These are phyloP conservation scores for Trichoderma afroharzianum DNA, from an alignment of 2,329 filamentous ascomycete species.

Conservation along the genomic window DNA sequence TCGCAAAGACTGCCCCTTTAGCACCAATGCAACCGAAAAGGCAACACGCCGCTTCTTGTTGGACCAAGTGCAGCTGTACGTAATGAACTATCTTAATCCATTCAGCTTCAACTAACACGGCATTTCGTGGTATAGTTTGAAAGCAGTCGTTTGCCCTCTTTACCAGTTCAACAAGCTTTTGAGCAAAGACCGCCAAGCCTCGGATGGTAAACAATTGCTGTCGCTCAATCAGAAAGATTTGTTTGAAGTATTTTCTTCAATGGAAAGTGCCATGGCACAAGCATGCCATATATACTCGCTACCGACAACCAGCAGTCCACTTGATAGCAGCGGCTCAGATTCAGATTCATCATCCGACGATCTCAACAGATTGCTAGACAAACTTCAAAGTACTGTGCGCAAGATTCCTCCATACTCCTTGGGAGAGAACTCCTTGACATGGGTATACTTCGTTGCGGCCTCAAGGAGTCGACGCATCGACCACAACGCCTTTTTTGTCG, in stretches of 20 bases:
- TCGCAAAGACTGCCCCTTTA: not conserved
- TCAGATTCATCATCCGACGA: not conserved
- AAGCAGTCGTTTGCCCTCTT: slow-evolving; percentile 4
- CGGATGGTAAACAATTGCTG: not conserved
- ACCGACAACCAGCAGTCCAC: not conserved
- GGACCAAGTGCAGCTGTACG: not conserved
- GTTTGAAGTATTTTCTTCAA: not conserved
- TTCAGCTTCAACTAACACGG: not conserved
- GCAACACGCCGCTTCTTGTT: not conserved
- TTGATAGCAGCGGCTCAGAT: not conserved
- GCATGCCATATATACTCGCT: not conserved
- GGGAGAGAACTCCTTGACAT: slow-evolving; percentile 2
- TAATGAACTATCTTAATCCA: not conserved
- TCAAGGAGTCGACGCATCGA: not conserved
- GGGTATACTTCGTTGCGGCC: slow-evolving; percentile 1
- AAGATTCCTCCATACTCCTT: not conserved
- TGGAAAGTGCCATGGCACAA: not conserved
- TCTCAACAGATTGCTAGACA: not conserved
- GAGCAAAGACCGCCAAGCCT: not conserved
- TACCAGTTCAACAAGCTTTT: not conserved
- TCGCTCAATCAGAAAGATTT: slow-evolving; percentile 2
- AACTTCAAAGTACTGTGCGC: not conserved
- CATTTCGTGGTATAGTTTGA: not conserved
- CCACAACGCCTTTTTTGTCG: not conserved
- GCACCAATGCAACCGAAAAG: not conserved